These are phyloP conservation scores for Russula emetica DNA, from an alignment of 768 basidiomycete species.

Conservation along the genomic window DNA sequence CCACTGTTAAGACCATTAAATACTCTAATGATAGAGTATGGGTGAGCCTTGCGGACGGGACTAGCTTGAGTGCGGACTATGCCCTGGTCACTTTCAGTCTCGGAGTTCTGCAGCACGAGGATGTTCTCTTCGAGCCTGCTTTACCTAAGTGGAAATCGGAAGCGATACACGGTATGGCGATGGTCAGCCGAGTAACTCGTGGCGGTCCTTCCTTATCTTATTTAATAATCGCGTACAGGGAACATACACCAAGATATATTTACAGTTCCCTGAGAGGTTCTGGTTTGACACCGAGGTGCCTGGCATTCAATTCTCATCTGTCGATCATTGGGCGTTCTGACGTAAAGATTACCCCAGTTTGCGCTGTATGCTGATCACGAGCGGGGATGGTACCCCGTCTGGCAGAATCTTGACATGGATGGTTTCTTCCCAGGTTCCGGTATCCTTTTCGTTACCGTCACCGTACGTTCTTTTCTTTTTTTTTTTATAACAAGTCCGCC, in stretches of 20 bases:
- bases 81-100: conserved; percentile 65
- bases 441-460: conserved; percentile 51
- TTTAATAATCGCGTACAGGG: conserved; percentile 32
- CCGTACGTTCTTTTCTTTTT: conserved; percentile 33
- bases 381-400: conserved; percentile 60
- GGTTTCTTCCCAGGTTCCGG: conserved; percentile 59
- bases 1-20: conserved; percentile 46
- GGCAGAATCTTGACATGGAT: conserved; percentile 59
- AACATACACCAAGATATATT: conserved; percentile 65
- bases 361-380: conserved; percentile 54
- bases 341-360: conserved; percentile 37
- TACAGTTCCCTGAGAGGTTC: conserved; percentile 59
- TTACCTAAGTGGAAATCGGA: conserved; percentile 61
- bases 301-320: background rate
- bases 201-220: background rate
- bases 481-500: too few species aligned
- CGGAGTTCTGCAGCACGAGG: conserved; percentile 62
- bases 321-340: background rate
- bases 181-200: conserved; percentile 38
- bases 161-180: conserved; percentile 56
- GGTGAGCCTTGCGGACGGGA: conserved; percentile 45
- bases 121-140: conserved; percentile 51
- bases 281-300: conserved; percentile 49
- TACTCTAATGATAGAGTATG: conserved; percentile 45
- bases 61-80: conserved; percentile 48